phyloP scores from a whole-genome alignment of 2,329 filamentous ascomycete genomes.

The Sclerotinia trifoliorum region DNA sequence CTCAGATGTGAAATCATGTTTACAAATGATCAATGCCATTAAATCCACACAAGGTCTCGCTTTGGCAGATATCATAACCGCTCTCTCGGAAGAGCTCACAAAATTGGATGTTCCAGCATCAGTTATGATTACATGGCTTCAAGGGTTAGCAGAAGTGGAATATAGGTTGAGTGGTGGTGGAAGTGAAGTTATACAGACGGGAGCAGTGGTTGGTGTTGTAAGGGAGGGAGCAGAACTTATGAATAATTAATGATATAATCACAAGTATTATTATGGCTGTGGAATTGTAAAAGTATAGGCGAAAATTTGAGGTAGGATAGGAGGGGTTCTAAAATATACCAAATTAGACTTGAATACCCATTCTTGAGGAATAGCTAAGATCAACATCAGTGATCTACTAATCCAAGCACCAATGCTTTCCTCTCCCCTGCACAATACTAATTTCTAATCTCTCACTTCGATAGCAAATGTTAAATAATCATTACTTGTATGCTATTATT shows the following conservation, averaged over 20 bases:
- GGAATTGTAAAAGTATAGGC: background rate
- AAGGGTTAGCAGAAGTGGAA: conserved; percentile 89
- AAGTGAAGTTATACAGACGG: conserved; percentile 85
- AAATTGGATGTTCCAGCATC: conserved; percentile 81
- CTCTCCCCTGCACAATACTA: too few species aligned
- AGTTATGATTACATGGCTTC: conserved; percentile 87
- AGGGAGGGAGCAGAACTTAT: conserved; percentile 80
- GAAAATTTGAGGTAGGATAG: background rate
- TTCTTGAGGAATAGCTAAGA: background rate
- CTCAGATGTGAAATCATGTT: conserved; percentile 82
- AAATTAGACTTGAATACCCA: too few species aligned
- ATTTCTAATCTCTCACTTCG: too few species aligned
- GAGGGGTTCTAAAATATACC: background rate
- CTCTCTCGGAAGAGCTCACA: conserved; percentile 76
- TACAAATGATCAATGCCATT: conserved; percentile 82
- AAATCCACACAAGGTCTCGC: conserved; percentile 85
- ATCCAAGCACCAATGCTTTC: background rate
- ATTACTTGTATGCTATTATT: background rate
- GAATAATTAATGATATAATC: conserved; percentile 35
- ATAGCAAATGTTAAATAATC: background rate
- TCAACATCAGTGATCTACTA: background rate
- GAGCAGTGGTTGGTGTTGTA: conserved; percentile 86
- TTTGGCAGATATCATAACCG: conserved; percentile 88
- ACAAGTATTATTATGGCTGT: background rate
- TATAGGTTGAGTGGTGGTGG: conserved; percentile 86